Evolutionary conservation across 345 rosid species (phyloP).

Genomic region (Noccaea bulbosa): DNA sequence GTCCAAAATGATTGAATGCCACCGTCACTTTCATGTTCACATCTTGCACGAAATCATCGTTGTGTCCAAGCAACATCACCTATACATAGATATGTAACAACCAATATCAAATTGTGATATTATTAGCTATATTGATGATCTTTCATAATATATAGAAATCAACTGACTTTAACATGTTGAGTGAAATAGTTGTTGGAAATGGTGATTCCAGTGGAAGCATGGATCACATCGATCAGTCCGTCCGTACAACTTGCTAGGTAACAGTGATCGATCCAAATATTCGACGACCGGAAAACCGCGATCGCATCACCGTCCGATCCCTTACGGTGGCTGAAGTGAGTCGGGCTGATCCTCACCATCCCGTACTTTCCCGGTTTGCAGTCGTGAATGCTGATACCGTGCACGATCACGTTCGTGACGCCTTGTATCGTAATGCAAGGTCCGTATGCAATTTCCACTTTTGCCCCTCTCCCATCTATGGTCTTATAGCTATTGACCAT

Average conservation of each 20-base stretch:
- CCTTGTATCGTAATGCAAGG: conserved; percentile 79
- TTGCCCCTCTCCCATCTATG: conserved; percentile 83
- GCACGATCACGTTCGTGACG: conserved; percentile 76
- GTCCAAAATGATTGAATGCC: conserved; percentile 81
- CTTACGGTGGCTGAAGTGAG: conserved; percentile 57
- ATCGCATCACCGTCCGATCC: conserved; percentile 89
- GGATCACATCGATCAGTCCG: conserved; percentile 84
- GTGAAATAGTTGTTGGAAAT: conserved; percentile 82
- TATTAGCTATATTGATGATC: background rate
- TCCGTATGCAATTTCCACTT: conserved; percentile 80
- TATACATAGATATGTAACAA: conserved; percentile 22
- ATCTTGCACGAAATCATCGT: conserved; percentile 69
- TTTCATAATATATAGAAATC: background rate
- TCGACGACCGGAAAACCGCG: conserved; percentile 62
- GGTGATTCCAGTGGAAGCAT: conserved; percentile 79
- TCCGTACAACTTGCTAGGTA: conserved; percentile 66
- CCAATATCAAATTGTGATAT: background rate
- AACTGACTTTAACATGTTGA: conserved; percentile 74
- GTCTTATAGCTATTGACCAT: conserved; percentile 84
- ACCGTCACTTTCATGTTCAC: conserved; percentile 84
- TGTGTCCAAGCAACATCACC: conserved; percentile 90
- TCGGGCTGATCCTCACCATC: conserved; percentile 50
- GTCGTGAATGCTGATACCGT: conserved; percentile 83
- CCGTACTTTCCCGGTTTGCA: conserved; percentile 67
- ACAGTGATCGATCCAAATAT: conserved; percentile 91